phyloP scores from a whole-genome alignment of 495 filamentous ascomycete species.

The Opeltia flavorubescens region DNA sequence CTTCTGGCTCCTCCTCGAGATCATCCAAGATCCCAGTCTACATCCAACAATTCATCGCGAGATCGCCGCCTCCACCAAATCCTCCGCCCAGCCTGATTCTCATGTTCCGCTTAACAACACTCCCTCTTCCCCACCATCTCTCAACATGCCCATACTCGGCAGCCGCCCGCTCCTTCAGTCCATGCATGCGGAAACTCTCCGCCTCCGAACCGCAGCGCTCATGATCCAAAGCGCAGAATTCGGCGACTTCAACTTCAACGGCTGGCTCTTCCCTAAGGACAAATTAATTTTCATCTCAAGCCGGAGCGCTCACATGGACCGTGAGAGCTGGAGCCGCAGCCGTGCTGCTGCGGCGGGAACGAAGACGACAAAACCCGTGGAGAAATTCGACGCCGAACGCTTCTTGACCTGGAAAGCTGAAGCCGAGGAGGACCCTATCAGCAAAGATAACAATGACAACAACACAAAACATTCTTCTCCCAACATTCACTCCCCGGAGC shows the following conservation, averaged over 20 bases:
- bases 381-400: background rate
- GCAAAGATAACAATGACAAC: background rate
- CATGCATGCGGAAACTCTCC: background rate
- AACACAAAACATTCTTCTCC: background rate
- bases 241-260: background rate
- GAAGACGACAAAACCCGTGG: background rate
- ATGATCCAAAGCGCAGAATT: background rate
- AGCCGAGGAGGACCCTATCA: too few species aligned
- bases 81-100: background rate
- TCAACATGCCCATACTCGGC: background rate
- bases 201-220: background rate
- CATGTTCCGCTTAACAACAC: background rate
- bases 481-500: background rate
- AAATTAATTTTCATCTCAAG: background rate
- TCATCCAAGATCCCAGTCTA: background rate
- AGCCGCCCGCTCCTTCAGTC: background rate
- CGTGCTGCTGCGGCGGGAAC: too few species aligned
- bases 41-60: too few species aligned
- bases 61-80: too few species aligned
- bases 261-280: conserved; percentile 1
- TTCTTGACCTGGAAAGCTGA: background rate
- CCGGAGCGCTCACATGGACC: background rate
- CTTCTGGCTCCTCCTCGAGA: background rate
- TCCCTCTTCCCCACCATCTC: background rate
- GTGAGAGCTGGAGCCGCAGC: background rate